phyloP scores from a whole-genome alignment of 2,329 filamentous ascomycete species.

The Diplocarpon rosae region DNA sequence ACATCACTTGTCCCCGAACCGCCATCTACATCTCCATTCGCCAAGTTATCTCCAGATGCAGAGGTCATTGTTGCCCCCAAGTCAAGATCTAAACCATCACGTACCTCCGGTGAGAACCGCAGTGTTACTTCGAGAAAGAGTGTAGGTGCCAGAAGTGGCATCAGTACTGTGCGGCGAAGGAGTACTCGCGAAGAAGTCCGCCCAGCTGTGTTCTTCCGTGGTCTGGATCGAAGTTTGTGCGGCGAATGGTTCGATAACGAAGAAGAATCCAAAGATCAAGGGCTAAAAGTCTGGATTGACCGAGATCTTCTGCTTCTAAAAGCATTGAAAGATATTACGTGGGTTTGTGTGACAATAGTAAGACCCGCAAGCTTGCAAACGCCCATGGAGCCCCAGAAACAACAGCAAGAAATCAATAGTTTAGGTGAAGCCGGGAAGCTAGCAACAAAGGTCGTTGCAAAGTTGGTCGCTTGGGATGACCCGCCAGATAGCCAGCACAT shows the following conservation, averaged over 20 bases:
- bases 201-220: slow-evolving; percentile 66
- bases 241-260: slow-evolving; percentile 64
- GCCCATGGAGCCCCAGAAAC: slow-evolving; percentile 56
- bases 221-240: slow-evolving; percentile 59
- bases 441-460: slow-evolving; percentile 62
- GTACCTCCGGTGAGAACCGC: slow-evolving; percentile 59
- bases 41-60: slow-evolving; percentile 85
- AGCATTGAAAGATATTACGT: slow-evolving; percentile 64
- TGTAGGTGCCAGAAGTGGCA: slow-evolving; percentile 58
- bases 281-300: slow-evolving; percentile 75
- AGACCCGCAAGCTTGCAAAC: slow-evolving; percentile 68
- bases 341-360: slow-evolving; percentile 75
- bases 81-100: slow-evolving; percentile 58
- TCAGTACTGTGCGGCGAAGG: slow-evolving; percentile 56
- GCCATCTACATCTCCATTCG: slow-evolving; percentile 61
- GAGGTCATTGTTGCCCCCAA: slow-evolving; percentile 98
- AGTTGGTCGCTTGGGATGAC: slow-evolving; percentile 70
- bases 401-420: slow-evolving; percentile 56
- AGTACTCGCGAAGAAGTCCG: slow-evolving; percentile 54
- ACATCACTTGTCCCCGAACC: slow-evolving; percentile 71
- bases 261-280: slow-evolving; percentile 40
- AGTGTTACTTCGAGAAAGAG: slow-evolving; percentile 75
- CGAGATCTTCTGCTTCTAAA: slow-evolving; percentile 61
- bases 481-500: slow-evolving; percentile 72
- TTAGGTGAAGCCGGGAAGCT: slow-evolving; percentile 44